phyloP scores from a whole-genome alignment of 306 rosid genomes.

The Cucumis melo region DNA sequence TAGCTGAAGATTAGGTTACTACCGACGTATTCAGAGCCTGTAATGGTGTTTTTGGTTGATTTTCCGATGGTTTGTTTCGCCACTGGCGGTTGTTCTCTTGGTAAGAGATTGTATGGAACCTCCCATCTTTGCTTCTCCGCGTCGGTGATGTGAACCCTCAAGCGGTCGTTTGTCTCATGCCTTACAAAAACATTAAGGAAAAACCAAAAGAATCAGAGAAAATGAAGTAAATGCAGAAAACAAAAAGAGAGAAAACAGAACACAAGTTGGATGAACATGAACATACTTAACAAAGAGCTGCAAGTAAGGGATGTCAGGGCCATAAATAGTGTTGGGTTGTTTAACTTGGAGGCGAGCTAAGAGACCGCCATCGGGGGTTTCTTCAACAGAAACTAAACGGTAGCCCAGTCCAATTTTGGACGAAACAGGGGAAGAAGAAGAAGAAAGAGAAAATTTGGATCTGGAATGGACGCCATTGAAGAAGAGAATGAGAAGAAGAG shows the following conservation, averaged over 20 bases:
- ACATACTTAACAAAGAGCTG: conserved; percentile 71
- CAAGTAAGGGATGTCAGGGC: conserved; percentile 63
- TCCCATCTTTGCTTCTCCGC: conserved; percentile 81
- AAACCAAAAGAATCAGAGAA: not conserved
- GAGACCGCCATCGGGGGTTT: conserved; percentile 54
- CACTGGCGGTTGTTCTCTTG: conserved; percentile 59
- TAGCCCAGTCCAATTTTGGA: conserved; percentile 69
- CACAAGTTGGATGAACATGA: not conserved
- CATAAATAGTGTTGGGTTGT: conserved; percentile 40
- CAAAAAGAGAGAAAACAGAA: not conserved
- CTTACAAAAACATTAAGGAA: conserved; percentile 18
- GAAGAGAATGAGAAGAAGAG: conserved; percentile 11
- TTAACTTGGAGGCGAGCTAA: conserved; percentile 54
- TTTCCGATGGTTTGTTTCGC: conserved; percentile 27
- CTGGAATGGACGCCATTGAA: conserved; percentile 5
- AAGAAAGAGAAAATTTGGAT: conserved; percentile 17
- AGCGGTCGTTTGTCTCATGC: conserved; percentile 67
- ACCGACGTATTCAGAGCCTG: conserved; percentile 49
- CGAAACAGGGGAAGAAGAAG: conserved; percentile 20
- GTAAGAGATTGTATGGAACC: conserved; percentile 72
- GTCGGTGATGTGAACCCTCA: conserved; percentile 80
- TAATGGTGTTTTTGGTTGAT: conserved; percentile 21
- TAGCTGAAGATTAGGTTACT: conserved; percentile 55
- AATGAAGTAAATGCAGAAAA: not conserved
- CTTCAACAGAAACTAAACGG: conserved; percentile 58